Evolutionary conservation across 2,329 filamentous ascomycete species (phyloP), one percentile per base, ranked within the genome.

Genomic region (Elsinoe ampelina): DNA sequence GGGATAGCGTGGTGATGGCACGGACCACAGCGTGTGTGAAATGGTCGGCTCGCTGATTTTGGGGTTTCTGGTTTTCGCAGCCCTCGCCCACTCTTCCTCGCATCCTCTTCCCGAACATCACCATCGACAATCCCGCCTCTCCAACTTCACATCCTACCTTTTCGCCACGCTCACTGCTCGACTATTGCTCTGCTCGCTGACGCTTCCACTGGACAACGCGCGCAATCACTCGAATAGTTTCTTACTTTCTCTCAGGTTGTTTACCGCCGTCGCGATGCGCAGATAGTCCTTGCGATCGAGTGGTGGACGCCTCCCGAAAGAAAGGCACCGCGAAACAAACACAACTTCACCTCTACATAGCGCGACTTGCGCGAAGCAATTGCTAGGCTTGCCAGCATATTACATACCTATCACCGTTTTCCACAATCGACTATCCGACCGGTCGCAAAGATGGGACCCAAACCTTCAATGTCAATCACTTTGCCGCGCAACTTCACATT

Each of bases 401-500:
- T 15, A 10, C 17, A 55, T 20, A 43, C 35, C 39, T 36, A n/a
- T 36, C 19, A 55, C 52, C 36, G 22, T 30, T 38, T 26, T 41
- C 48, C 30, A 13, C 8, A 11, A 30, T 35, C 7, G 26, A 57
- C n/a, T 12, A 48, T 30, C 22, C 41, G 22, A n/a, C 48, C 35
- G 22, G 34, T 58, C 47, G 47, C 57, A 60, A 62, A 57, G 58
- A 68, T 68, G 20, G 70, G 73, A 26, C 65, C 69, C 26, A 66
- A 69, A 62, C 73, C 75, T 48, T 68, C 75, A 57, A 65, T 77
- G 26, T 77, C 75, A 52, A 76, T 76, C 60, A 75, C 74, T 22
- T 71, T 80, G 36, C 77, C 77, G 22, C 69, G 74, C 56, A 75
- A 73, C 67, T 75, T 76, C 68, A 73, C 71, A 63, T 77, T 77